These are phyloP conservation scores for Usnea hakonensis DNA, from an alignment of 495 filamentous ascomycete genomes.

Conservation along the genomic window DNA sequence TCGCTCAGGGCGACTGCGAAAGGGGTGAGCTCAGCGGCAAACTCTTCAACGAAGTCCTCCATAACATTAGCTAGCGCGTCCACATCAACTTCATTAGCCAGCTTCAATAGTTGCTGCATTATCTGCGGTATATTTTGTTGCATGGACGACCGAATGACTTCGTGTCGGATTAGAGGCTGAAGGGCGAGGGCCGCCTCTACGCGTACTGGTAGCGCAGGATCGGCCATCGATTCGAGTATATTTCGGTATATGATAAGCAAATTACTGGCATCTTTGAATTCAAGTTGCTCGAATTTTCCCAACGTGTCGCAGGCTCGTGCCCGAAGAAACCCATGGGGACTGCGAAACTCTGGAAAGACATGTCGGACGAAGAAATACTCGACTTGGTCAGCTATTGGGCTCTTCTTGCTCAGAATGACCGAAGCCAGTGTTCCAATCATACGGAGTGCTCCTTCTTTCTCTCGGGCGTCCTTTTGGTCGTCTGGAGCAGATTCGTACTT, in stretches of 20 bases:
- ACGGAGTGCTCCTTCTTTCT: constrained; percentile 90
- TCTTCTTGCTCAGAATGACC: constrained; percentile 95
- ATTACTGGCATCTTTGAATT: constrained; percentile 93
- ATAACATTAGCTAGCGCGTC: constrained; percentile 97
- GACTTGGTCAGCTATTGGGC: constrained; percentile 94
- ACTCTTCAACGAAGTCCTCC: constrained; percentile 99
- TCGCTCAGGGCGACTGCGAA: constrained; percentile 97
- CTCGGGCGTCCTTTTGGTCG: constrained; percentile 79
- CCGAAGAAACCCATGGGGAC: constrained; percentile 83
- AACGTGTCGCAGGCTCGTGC: constrained; percentile 94
- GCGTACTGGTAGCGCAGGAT: constrained; percentile 79
- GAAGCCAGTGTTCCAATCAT: constrained; percentile 96
- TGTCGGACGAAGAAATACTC: constrained; percentile 98
- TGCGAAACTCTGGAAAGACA: constrained; percentile 96
- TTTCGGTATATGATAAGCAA: constrained; percentile 92
- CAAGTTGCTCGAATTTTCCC: constrained; percentile 92
- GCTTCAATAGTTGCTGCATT: constrained; percentile 95
- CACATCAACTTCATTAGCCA: constrained; percentile 93
- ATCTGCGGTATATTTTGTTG: constrained; percentile 98
- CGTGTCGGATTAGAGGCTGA: constrained; percentile 91
- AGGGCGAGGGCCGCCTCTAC: constrained; percentile 92
- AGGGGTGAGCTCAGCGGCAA: constrained; percentile 88
- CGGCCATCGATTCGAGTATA: constrained; percentile 94
- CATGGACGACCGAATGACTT: constrained; percentile 88
- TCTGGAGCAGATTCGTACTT: constrained; percentile 77